A percentile compares a stretch with the other conserved stretches of the same genome.
phyloP scores from a whole-genome alignment of 2,329 filamentous ascomycete species.

The Sporothrix pseudoabietina region DNA sequence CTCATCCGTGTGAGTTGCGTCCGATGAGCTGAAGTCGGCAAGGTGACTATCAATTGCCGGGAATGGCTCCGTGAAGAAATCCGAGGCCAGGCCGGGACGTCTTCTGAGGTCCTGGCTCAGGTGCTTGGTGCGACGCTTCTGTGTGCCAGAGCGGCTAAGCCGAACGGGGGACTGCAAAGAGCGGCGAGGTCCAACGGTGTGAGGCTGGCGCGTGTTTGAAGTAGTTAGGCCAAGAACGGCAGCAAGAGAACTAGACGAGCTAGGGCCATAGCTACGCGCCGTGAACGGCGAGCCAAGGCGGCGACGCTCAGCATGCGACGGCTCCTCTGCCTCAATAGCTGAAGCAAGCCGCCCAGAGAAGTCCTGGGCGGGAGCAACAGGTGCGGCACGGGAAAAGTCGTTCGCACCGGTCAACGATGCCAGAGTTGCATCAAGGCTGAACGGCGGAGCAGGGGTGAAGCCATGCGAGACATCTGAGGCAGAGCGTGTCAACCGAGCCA shows the following conservation, averaged over 20 bases:
- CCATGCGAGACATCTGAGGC: slow-evolving; percentile 30
- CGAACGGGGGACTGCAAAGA: slow-evolving; percentile 57
- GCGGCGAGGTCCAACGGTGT: slow-evolving; percentile 54
- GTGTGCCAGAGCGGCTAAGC: slow-evolving; percentile 56
- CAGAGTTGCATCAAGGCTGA: not conserved
- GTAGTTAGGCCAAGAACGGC: slow-evolving; percentile 45
- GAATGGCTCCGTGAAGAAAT: slow-evolving; percentile 55
- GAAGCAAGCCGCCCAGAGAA: slow-evolving; percentile 27
- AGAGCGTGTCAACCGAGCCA: slow-evolving; percentile 60
- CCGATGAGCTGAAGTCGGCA: slow-evolving; percentile 43
- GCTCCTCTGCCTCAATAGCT: slow-evolving; percentile 35
- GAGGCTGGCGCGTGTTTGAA: slow-evolving; percentile 46
- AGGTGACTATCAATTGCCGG: slow-evolving; percentile 31
- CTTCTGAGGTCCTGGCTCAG: slow-evolving; percentile 53
- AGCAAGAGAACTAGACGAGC: slow-evolving; percentile 55
- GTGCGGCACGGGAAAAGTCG: not conserved
- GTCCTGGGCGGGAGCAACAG: not conserved
- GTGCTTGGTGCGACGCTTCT: slow-evolving; percentile 58
- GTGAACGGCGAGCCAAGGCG: slow-evolving; percentile 59
- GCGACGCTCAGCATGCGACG: slow-evolving; percentile 41
- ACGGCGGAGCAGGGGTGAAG: not conserved
- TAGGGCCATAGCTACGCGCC: slow-evolving; percentile 63
- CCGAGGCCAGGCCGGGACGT: slow-evolving; percentile 57
- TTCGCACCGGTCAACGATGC: not conserved
- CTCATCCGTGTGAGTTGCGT: slow-evolving; percentile 42